Base-by-base conservation (phyloP, 352 stramenopile species). In the Globisporangium solare region DNA sequence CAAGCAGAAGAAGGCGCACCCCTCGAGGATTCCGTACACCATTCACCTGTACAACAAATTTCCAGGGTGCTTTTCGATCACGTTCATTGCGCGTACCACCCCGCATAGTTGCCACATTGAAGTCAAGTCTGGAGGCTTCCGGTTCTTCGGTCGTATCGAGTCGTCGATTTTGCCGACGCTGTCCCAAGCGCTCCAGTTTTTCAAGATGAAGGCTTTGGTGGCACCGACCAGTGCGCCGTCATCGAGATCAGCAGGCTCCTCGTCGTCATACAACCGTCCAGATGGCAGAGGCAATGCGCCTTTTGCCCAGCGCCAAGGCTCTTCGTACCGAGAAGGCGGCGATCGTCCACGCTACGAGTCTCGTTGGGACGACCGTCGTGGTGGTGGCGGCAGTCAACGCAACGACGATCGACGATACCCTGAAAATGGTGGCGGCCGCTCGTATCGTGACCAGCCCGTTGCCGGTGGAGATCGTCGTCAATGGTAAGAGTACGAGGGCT, bases 11-110 rank as follows among this genome's bases (percentile, higher is more conserved):
- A 93, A 94, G 46, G 86, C 81, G 41, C 79, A 93, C 52, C 83
- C 86, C 20, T 82, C 78, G 32, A 71, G 80, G 52, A 92, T 95
- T 49, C 86, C 86, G 31, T 95, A 94, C 64, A 79, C 82, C 17
- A 59, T 95, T 17, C 86, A 95, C 62, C 32, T 93, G 62, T 95
- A 94, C 61, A 86, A 56, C 57, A 91, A 91, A 60, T 95, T 93
- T 50, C 86, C 86, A 0, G 86, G 86, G 6, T 95, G 86, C 64
- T 95, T 95, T 54, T 95, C 86, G 49, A 92, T 95, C 66, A 90
- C 86, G 58, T 95, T 92, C 61, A 80, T 95, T 47, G 86, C 83
- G 11, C 83, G 84, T 24, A 77, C 82, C 66, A 93, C 83, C 17
- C 83, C 86, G 24, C 83, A 86, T 51, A 92, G 82, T 58, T 95